Evolutionary conservation across 805 yeast genomes (phyloP).

Genomic region (Cyberlindnera xylosilytica): DNA sequence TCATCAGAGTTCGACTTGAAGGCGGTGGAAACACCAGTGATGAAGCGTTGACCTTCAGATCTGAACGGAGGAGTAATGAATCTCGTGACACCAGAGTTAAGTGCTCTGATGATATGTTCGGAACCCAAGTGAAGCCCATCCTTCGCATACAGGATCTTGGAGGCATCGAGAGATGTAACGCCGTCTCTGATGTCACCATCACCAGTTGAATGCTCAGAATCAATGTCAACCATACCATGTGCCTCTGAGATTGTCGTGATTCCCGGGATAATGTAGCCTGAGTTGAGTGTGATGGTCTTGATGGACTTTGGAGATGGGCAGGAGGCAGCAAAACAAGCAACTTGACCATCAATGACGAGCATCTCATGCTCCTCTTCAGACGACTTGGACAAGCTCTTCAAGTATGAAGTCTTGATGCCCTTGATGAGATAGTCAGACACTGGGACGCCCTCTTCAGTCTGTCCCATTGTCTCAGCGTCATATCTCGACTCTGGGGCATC

Average conservation of each 20-base stretch:
- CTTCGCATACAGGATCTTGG: conserved; percentile 3
- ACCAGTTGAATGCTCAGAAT: conserved; percentile 9
- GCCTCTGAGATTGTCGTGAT: conserved; percentile 3
- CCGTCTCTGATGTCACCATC: conserved; percentile 9
- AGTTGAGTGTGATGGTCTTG: neutral
- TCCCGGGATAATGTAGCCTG: conserved; percentile 6
- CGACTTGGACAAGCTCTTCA: neutral
- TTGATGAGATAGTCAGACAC: conserved; percentile 1
- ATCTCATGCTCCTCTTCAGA: conserved; percentile 1
- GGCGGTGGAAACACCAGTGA: conserved; percentile 6
- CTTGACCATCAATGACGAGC: conserved; percentile 4
- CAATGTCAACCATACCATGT: conserved; percentile 8
- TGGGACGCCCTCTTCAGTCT: neutral
- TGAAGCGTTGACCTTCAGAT: conserved; percentile 7
- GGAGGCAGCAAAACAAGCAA: conserved; percentile 6
- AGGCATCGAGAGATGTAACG: neutral
- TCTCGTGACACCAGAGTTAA: conserved; percentile 6
- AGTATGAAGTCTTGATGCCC: conserved; percentile 6
- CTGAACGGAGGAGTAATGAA: conserved; percentile 10
- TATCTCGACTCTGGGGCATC: conserved; percentile 5
- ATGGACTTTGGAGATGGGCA: conserved; percentile 1
- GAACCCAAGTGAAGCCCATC: conserved; percentile 8
- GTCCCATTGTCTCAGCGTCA: neutral
- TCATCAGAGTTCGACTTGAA: conserved; percentile 3
- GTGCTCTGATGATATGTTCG: conserved; percentile 6